Evolutionary conservation across 805 yeast genomes (phyloP), one percentile per base, ranked within the genome.

Genomic region (Kazachstania martiniae): DNA sequence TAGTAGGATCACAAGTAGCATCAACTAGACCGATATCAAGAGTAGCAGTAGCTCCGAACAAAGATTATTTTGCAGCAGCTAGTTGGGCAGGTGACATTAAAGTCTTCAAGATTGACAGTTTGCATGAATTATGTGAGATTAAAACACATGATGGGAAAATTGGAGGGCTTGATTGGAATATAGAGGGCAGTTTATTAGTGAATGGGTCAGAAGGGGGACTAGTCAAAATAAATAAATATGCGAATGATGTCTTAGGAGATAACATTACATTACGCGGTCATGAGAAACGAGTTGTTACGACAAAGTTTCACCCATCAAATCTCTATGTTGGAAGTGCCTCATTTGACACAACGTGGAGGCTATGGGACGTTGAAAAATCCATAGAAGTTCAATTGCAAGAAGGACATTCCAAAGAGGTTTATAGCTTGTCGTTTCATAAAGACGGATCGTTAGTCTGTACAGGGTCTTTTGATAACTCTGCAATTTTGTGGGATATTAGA

Each of bases 401-500:
- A 49, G 95, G 96, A 0, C 96, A 89, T 49, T 61, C 81, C 1
- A 77, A 74, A 44, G 91, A 75, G 36, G 76, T 86, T 0, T 74
- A 70, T 38, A 47, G 74, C 0, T 52, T 81, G 3, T 58, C 70
- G 1, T 68, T 79, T 39, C 93, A 86, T 38, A 66, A 68, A 0
- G 94, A 84, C 46, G 96, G 97, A 1, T 63, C 89, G 2, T 53
- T 89, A 5, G 45, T 80, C 6, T 77, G 80, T 1, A 72, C 84
- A 9, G 91, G 78, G 3, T 95, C 95, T 0, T 58, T 77, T 5
- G 96, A 89, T 54, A 80, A 77, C 0, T 56, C 74, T 13, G 76
- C 74, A 0, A 61, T 78, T 27, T 51, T 87, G 2, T 89, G 96
- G 96, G 98, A 89, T 58, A 53, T 89, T 25, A 60, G 98, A 32